Base-by-base conservation (phyloP, 2,329 filamentous ascomycete species). In the Furcasterigmium furcatum region DNA sequence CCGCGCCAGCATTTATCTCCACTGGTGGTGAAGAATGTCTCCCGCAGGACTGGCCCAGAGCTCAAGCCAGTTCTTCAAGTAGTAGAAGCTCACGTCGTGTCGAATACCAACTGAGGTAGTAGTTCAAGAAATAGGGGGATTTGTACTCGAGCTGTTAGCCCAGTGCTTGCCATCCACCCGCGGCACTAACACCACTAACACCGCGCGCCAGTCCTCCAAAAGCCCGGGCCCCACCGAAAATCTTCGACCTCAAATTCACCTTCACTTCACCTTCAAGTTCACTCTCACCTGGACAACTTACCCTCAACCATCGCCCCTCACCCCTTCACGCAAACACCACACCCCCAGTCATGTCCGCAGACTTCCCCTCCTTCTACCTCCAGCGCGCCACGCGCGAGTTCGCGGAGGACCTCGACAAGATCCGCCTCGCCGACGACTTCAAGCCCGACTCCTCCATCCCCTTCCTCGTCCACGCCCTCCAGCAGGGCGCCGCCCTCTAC, bases 351-450 rank as follows among this genome's bases (percentile, higher is more conserved):
- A 29, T 44, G n/a, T 50, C 56, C 12, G 35, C 59, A 38, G 67
- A 71, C 20, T 89, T 88, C 64, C 71, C 76, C 9, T 70, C 80
- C 9, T 85, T 81, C 61, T 90, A 90, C 62, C 76, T 91, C 39
- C 81, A 85, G 55, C 81, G 79, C 48, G 71, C 82, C 6, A 88
- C 87, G 1, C 70, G 74, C 42, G 87, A 91, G 60, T 82, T 91
- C 46, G 80, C 83, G 12, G 84, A 89, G 53, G 87, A 91, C 60
- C 73, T 91, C 30, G 82, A 88, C 66, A 81, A 82, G 62, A 72
- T 90, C 50, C 80, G 87, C 52, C 64, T 57, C 8, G 84, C 87
- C 9, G 79, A 82, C 55, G 87, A 91, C 64, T 91, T 90, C 67
- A 83, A 80, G 58, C 70, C 71, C 47, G 80, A 82, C 43, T 36